These are phyloP conservation scores for Leptographium radiaticola DNA, from an alignment of 2,329 filamentous ascomycete species.

Conservation along the genomic window DNA sequence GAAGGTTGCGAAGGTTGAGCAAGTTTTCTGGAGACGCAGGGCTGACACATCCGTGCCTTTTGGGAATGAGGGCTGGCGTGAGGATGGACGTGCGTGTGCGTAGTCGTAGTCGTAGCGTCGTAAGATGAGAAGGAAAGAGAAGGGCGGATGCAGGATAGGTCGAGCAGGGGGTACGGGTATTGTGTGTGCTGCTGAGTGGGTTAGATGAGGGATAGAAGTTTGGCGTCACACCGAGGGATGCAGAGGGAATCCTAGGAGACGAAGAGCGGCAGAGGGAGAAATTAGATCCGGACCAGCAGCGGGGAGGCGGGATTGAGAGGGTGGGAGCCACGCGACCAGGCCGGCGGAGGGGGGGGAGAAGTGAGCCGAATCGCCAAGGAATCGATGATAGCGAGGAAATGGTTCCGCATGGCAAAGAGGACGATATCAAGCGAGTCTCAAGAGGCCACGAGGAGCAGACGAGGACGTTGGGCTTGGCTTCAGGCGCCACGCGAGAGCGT, in stretches of 20 bases:
- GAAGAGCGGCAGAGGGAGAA: no score
- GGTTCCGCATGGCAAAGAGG: not conserved
- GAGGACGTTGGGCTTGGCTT: not conserved
- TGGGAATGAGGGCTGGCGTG: not conserved
- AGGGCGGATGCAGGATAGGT: not conserved
- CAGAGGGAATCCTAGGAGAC: not conserved
- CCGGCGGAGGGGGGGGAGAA: not conserved
- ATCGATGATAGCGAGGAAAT: not conserved
- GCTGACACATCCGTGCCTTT: not conserved
- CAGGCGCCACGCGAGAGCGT: not conserved
- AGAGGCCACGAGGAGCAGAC: not conserved
- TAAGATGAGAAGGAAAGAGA: not conserved
- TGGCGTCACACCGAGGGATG: not conserved
- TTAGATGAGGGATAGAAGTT: not conserved
- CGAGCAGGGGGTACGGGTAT: not conserved
- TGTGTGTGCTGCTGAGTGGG: not conserved
- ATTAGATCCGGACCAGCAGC: no score
- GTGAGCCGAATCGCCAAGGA: not conserved
- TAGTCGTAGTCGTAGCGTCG: no score
- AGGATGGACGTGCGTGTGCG: not conserved
- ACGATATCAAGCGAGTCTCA: not conserved
- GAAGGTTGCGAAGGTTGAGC: not conserved
- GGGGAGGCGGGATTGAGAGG: not conserved
- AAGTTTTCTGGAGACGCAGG: not conserved
- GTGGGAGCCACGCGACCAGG: not conserved